Evolutionary conservation across 2,329 filamentous ascomycete species (phyloP).

Genomic region (Didymellaceae sp.): DNA sequence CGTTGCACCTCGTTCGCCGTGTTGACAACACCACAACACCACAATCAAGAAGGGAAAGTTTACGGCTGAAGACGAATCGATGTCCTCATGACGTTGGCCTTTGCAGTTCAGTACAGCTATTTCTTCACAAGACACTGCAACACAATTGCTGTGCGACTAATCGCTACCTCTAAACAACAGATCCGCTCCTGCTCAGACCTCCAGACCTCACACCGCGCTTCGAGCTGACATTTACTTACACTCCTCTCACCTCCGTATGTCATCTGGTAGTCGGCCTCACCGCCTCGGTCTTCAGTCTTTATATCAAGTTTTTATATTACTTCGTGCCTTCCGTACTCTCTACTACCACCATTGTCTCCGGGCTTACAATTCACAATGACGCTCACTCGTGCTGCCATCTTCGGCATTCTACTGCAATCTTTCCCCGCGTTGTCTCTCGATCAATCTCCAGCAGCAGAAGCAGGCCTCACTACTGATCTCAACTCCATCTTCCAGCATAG

Average conservation of each 20-base stretch:
- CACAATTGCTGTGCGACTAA: conserved; percentile 16
- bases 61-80: too few relatives aligned
- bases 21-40: not conserved
- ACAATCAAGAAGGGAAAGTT: too few relatives aligned
- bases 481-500: conserved; percentile 31
- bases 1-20: not conserved
- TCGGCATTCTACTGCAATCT: not conserved
- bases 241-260: too few relatives aligned
- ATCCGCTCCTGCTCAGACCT: too few relatives aligned
- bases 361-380: conserved; percentile 5
- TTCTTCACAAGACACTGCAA: not conserved
- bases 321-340: not conserved
- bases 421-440: conserved; percentile 15
- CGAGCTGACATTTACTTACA: too few relatives aligned
- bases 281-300: too few relatives aligned
- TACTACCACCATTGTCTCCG: too few relatives aligned
- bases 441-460: conserved; percentile 25
- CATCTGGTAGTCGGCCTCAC: too few relatives aligned
- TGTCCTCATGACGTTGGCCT: too few relatives aligned
- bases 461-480: conserved; percentile 23
- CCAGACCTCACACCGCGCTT: conserved; percentile 17
- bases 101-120: too few relatives aligned
- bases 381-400: not conserved
- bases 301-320: too few relatives aligned
- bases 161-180: conserved; percentile 9